Evolutionary conservation across 257 asterid species (phyloP), one percentile per base, ranked within the genome.

Genomic region (Agastache rugosa): DNA sequence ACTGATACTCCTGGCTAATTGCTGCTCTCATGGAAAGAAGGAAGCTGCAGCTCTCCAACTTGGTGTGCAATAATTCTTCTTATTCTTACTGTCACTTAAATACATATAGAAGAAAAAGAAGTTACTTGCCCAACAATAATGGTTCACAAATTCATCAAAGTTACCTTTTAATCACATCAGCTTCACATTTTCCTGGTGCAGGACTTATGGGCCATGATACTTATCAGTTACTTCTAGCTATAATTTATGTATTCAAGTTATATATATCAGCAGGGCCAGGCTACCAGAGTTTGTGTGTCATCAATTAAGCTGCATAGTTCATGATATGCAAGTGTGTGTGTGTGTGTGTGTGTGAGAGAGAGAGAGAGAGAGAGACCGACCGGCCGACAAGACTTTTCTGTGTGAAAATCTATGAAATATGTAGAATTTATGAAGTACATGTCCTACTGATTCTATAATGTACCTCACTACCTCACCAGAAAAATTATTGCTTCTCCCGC

Each of bases 361-460:
- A 19, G 60, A 54, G 29, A 48, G 59, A 48, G 11, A 67, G 17
- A n/a, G 10, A 50, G 23, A 50, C 11, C 8, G 4, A 7, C 23
- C 1, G 0, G 1, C 6, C 8, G 6, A 47, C n/a, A 14, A 47
- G 5, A 47, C 16, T 47, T 37, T 29, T 7, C n/a, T 45, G 8
- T 51, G 65, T 63, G 35, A 55, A 20, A n/a, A 50, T 66, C 20
- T 67, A 19, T 51, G 56, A 63, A 20, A 27, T 61, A 22, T 11
- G 2, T 15, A 22, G 16, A 6, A 16, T 27, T 67, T 67, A 22
- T 54, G 72, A 37, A 50, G 58, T 62, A 56, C 8, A 6, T n/a
- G 42, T 44, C 34, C 34, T 67, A 54, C 12, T 31, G 23, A 47
- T 9, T 56, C 17, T 58, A 10, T n/a, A 64, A 19, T 64, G 20